phyloP scores from a whole-genome alignment of 1,139 yeast species.

The Suhomyces choctaworum region DNA sequence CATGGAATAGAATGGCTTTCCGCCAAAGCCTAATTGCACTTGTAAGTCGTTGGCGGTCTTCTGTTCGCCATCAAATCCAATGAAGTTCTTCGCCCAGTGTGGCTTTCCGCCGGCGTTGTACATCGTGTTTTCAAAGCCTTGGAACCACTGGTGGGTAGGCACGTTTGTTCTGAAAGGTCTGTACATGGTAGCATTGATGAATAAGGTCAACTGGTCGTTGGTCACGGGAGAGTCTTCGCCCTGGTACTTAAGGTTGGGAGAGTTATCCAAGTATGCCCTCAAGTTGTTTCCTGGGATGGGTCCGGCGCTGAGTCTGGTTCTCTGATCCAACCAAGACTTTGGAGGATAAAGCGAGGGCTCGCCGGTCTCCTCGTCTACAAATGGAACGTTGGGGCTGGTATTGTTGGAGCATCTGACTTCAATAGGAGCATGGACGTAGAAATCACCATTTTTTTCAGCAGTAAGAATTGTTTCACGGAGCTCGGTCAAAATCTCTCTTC shows the following conservation, averaged over 20 bases:
- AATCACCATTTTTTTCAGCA: constrained; percentile 63
- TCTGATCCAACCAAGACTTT: constrained; percentile 39
- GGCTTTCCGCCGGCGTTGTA: constrained; percentile 86
- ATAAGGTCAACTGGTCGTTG: constrained; percentile 78
- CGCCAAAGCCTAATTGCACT: constrained; percentile 43
- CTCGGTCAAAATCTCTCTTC: constrained; percentile 67
- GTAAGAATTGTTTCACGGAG: constrained; percentile 59
- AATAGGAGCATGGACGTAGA: constrained; percentile 90
- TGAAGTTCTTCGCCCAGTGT: constrained; percentile 98
- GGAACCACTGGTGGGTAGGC: constrained; percentile 79
- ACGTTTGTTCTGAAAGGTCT: constrained; percentile 82
- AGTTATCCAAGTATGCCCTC: constrained; percentile 77
- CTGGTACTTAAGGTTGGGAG: constrained; percentile 64
- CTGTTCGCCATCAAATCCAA: constrained; percentile 56
- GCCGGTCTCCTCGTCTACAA: constrained; percentile 44
- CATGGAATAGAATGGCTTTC: constrained; percentile 69
- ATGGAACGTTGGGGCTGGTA: constrained; percentile 50
- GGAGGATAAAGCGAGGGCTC: constrained; percentile 47
- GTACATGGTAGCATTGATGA: constrained; percentile 92
- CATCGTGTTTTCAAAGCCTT: constrained; percentile 76
- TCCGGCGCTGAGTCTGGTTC: constrained; percentile 51
- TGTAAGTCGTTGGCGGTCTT: constrained; percentile 39
- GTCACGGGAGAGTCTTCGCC: constrained; percentile 52
- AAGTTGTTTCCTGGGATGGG: constrained; percentile 82
- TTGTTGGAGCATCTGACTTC: constrained; percentile 94